Evolutionary conservation across 1,284 basidiomycete species (phyloP).

Genomic region (Rhodofomes roseus): DNA sequence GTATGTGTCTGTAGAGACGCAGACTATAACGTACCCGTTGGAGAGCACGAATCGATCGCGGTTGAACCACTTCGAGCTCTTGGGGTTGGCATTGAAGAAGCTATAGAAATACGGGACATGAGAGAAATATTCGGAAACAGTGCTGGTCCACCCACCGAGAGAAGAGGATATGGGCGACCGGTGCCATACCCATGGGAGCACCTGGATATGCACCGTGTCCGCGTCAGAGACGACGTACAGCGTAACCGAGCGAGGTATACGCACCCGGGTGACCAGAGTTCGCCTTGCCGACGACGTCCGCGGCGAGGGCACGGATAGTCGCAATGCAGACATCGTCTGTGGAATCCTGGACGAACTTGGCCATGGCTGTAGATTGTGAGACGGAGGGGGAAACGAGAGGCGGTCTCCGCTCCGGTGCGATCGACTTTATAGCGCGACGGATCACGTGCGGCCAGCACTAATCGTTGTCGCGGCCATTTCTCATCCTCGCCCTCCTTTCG

Average conservation of each 20-base stretch:
- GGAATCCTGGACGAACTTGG: conserved; percentile 36
- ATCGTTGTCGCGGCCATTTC: conserved; percentile 8
- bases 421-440: conserved; percentile 19
- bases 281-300: conserved; percentile 73
- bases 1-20: not conserved
- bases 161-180: conserved; percentile 85
- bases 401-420: conserved; percentile 7
- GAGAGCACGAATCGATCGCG: conserved; percentile 88
- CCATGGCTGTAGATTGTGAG: conserved; percentile 34
- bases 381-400: conserved; percentile 10
- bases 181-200: conserved; percentile 92
- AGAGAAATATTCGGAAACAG: no score
- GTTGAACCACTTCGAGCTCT: conserved; percentile 89
- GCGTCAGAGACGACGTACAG: not conserved
- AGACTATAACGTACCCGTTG: conserved; percentile 55
- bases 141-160: conserved; percentile 47
- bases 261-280: conserved; percentile 91
- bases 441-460: conserved; percentile 13
- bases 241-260: conserved; percentile 10
- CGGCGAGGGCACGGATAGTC: conserved; percentile 70
- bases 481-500: conserved; percentile 2
- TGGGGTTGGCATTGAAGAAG: conserved; percentile 85
- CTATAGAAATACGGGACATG: conserved; percentile 31
- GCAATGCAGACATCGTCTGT: conserved; percentile 60
- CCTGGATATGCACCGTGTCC: conserved; percentile 31